A percentile compares a stretch with the other conserved stretches of the same genome.
Evolutionary conservation across 2,329 filamentous ascomycete genomes (phyloP).

Genomic region (Fusarium sp.): DNA sequence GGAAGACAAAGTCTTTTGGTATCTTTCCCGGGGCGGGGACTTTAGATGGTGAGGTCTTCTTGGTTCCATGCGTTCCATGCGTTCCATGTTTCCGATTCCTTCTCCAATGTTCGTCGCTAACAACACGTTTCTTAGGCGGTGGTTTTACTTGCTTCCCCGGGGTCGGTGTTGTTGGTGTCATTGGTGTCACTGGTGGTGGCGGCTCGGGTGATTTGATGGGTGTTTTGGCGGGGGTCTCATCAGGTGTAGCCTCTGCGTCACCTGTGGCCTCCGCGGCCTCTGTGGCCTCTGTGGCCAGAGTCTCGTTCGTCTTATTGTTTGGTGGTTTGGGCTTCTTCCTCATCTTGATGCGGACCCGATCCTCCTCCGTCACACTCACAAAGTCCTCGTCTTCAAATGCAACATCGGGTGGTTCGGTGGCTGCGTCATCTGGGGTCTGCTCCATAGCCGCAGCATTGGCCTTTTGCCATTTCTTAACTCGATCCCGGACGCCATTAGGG

Average conservation of each 20-base stretch:
- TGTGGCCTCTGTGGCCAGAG: slow-evolving; percentile 37
- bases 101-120: slow-evolving; percentile 93
- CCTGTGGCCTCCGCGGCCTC: slow-evolving; percentile 18
- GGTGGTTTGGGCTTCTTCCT: slow-evolving; percentile 58
- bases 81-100: slow-evolving; percentile 67
- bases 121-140: slow-evolving; percentile 88
- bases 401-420: slow-evolving; percentile 71
- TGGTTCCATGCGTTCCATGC: slow-evolving; percentile 61
- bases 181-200: slow-evolving; percentile 49
- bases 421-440: slow-evolving; percentile 63
- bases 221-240: slow-evolving; percentile 24
- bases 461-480: slow-evolving; percentile 88
- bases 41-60: slow-evolving; percentile 55
- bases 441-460: slow-evolving; percentile 75
- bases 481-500: slow-evolving; percentile 77
- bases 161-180: slow-evolving; percentile 54
- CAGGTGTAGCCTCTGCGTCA: slow-evolving; percentile 33
- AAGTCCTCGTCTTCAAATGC: slow-evolving; percentile 68
- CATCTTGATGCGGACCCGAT: slow-evolving; percentile 68
- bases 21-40: slow-evolving; percentile 52
- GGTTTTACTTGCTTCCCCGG: slow-evolving; percentile 52
- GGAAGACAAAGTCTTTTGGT: slow-evolving; percentile 69
- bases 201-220: slow-evolving; percentile 27
- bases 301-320: slow-evolving; percentile 48
- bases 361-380: slow-evolving; percentile 71